Conservation (phyloP, 352 stramenopile genomes). For the Phytophthora hybrid region DNA sequence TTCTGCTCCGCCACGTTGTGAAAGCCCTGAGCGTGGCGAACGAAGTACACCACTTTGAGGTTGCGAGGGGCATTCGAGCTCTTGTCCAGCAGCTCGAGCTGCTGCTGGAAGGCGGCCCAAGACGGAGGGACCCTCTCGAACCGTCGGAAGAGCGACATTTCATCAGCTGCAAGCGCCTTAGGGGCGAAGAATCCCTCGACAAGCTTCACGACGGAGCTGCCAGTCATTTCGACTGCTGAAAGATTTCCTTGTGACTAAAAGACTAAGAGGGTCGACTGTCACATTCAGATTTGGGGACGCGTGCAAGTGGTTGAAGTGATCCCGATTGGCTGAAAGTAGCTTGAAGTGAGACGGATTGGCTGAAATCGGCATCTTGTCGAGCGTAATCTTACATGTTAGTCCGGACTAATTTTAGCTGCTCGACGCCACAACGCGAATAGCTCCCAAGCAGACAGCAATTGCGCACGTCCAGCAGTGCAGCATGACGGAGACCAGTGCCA, state of each 20-base stretch:
- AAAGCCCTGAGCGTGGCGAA: constrained; percentile 70
- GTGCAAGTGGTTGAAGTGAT: too few relatives aligned
- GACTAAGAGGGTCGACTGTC: constrained; percentile 6
- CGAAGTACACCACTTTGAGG: constrained; percentile 77
- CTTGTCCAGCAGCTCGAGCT: constrained; percentile 2
- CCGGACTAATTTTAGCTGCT: background rate
- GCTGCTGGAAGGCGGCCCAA: constrained; percentile 31
- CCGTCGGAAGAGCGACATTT: constrained; percentile 38
- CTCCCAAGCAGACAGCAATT: constrained; percentile 16
- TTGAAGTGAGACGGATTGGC: too few relatives aligned
- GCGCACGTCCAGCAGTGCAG: background rate
- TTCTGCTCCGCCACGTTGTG: constrained; percentile 70
- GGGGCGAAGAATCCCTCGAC: constrained; percentile 25
- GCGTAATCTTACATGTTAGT: background rate
- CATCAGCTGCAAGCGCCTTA: background rate
- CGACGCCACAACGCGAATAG: constrained; percentile 3
- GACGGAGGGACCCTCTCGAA: constrained; percentile 33
- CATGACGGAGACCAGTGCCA: constrained; percentile 28
- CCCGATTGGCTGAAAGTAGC: background rate
- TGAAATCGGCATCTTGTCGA: too few relatives aligned
- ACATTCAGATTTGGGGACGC: too few relatives aligned
- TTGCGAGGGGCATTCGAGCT: constrained; percentile 14
- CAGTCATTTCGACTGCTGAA: background rate
- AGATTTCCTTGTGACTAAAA: background rate
- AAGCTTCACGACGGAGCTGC: constrained; percentile 5